Base-by-base conservation (phyloP, 2,329 filamentous ascomycete genomes). In the Aureobasidium uvarum region DNA sequence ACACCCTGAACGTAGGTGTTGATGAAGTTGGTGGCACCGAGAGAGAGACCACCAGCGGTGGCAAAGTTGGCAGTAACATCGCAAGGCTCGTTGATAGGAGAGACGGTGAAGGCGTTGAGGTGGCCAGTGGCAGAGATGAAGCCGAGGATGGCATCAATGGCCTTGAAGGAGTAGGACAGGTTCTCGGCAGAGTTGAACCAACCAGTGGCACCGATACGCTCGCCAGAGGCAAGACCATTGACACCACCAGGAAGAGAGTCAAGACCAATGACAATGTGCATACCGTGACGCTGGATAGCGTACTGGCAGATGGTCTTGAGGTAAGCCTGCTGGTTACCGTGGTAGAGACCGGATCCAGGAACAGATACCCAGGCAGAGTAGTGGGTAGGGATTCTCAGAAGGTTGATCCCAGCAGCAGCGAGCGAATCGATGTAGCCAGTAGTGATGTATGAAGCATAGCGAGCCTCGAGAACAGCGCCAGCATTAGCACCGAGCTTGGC, bases 261-360 rank as follows among this genome's bases (percentile, higher is more conserved):
- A 16, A 77, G 67, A 39, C 72, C 74, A 18, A 77, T 68, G 38
- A 77, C 70, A 58, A 77, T 69, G 65, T 77, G 75, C 74, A 77
- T 77, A 41, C 69, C 70, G 65, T 76, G 73, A 38, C 70, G 72
- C 13, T 68, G 62, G 45, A 77, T 77, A 36, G 76, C 76, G 51
- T 78, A 78, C 10, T 64, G 25, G 50, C 51, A 55, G 66, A 67
- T 65, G 28, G 62, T 58, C 55, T 60, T 64, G 54, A 67, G 55
- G 56, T 67, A 41, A 38, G 46, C 51, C 33, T 60, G 62, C 51
- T 67, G 66, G 33, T 67, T 65, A 39, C 66, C 66, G 41, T 50
- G 56, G 62, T 67, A 67, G 18, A 67, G 62, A 43, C 46, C 62
- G 3, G 62, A 65, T 25, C 62, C 62, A 16, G 62, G 62, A 36